Evolutionary conservation across 2,329 filamentous ascomycete species (phyloP), one percentile per base, ranked within the genome.

Genomic region (Xylariaceae sp.): DNA sequence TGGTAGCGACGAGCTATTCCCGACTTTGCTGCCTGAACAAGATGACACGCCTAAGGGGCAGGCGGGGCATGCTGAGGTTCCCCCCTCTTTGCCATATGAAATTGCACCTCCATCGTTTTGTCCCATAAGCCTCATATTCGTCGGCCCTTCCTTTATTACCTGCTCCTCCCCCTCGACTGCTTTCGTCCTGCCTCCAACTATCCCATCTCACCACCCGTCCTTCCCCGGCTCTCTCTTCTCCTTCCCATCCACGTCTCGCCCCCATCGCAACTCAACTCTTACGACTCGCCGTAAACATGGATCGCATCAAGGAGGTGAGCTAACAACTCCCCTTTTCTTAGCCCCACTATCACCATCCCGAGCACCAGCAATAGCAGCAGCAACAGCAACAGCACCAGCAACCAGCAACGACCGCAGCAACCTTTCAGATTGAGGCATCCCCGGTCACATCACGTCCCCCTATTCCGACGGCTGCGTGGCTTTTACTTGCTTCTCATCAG

Each of bases 281-380:
- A 51, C 54, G 60, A 56, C 47, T 36, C 47, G 40, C 43, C 57
- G 65, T 46, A 72, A 80, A 69, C 69, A 92, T 92, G 89, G 89
- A 94, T 75, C 87, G 87, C 76, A 92, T 94, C 74, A 92, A 89
- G 85, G 86, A 91, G 81, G 88, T 92, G 75, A 80, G 86, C 55
- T 80, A 29, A 56, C 52, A 49, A 26, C 39, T 58, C 58, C 54
- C 59, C 57, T 56, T n/a, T 59, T 55, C 58, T 60, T 62, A 67
- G 67, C 67, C 65, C 65, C 68, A 68, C 66, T 63, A 70, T 65
- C 58, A 55, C 61, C 54, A 5, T 21, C 3, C 9, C 32, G 32
- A 34, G 32, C 32, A 34, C 13, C 49, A 65, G 39, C 61, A 26
- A 45, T 36, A n/a, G n/a, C 54, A 67, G 43, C 57, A 56, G 49